These are phyloP conservation scores for Apophysomyces elegans DNA, from an alignment of 371 early-diverging fungal genomes.

Conservation along the genomic window DNA sequence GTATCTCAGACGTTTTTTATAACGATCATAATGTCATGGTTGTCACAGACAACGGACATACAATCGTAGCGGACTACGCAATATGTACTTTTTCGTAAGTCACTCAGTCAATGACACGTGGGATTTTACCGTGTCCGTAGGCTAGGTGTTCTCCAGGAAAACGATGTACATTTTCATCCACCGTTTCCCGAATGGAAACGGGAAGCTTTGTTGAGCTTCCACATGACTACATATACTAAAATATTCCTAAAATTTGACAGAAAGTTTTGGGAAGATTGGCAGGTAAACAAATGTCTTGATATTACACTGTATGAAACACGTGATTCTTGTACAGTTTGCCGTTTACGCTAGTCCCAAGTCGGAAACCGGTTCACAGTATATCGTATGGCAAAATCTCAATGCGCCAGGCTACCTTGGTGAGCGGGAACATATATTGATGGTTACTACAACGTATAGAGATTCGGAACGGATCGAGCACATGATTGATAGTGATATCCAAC, in stretches of 20 bases:
- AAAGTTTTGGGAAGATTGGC: slow-evolving; percentile 53
- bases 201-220: slow-evolving; percentile 46
- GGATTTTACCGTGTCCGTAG: slow-evolving; percentile 15
- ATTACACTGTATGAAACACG: too few relatives aligned
- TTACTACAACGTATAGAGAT: slow-evolving; percentile 42
- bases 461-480: slow-evolving; percentile 45
- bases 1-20: slow-evolving; percentile 38
- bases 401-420: slow-evolving; percentile 42
- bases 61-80: slow-evolving; percentile 44
- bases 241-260: slow-evolving; percentile 44
- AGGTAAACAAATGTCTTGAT: slow-evolving; percentile 25
- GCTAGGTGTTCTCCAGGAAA: slow-evolving; percentile 50
- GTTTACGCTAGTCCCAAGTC: neutral
- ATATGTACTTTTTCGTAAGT: slow-evolving; percentile 56
- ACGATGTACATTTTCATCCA: slow-evolving; percentile 37
- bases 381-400: slow-evolving; percentile 53
- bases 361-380: slow-evolving; percentile 20
- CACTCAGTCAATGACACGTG: neutral
- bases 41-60: slow-evolving; percentile 30
- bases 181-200: slow-evolving; percentile 53
- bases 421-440: slow-evolving; percentile 41
- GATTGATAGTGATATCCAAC: slow-evolving; percentile 26
- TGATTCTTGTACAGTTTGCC: neutral
- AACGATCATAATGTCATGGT: slow-evolving; percentile 33
- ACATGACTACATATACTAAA: slow-evolving; percentile 56